These are phyloP conservation scores for Verticillium nubilum DNA, from an alignment of 2,329 filamentous ascomycete genomes.

Conservation along the genomic window DNA sequence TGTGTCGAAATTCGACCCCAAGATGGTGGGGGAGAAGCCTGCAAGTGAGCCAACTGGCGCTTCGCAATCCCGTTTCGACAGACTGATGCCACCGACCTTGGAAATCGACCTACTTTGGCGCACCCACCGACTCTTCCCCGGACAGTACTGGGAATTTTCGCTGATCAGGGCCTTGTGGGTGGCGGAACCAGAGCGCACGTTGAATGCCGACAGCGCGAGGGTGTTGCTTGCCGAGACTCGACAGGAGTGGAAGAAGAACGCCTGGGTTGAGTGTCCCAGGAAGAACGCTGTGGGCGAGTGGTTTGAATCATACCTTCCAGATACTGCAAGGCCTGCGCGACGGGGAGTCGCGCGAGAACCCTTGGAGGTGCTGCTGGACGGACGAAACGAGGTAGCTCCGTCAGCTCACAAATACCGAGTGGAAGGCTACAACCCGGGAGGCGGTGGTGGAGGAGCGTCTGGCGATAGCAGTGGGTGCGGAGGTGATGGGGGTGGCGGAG, in stretches of 20 bases:
- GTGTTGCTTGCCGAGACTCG: neutral
- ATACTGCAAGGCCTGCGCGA: slow-evolving; percentile 1
- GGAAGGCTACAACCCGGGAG: neutral
- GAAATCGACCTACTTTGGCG: slow-evolving; percentile 10
- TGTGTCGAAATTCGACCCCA: neutral
- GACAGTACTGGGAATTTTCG: slow-evolving; percentile 8
- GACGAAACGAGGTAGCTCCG: neutral
- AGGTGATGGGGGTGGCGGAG: slow-evolving; percentile 5
- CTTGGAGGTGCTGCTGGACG: neutral
- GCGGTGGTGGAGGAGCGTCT: neutral
- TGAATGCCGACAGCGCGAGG: neutral
- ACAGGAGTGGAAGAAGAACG: slow-evolving; percentile 5
- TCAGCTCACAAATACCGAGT: neutral
- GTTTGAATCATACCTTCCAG: slow-evolving; percentile 4
- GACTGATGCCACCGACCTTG: slow-evolving; percentile 5
- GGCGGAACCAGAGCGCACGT: slow-evolving; percentile 3
- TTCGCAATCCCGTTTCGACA: neutral
- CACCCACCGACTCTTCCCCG: slow-evolving; percentile 9
- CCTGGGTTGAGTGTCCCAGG: neutral
- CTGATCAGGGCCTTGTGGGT: slow-evolving; percentile 4
- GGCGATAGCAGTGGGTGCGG: slow-evolving; percentile 1
- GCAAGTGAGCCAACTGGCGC: neutral
- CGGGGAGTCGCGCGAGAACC: neutral
- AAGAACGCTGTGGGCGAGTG: slow-evolving; percentile 1
- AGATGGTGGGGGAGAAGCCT: neutral